Evolutionary conservation across 2,329 filamentous ascomycete genomes (phyloP), one percentile per base, ranked within the genome.

Genomic region (Aaosphaeria pasadenensis): DNA sequence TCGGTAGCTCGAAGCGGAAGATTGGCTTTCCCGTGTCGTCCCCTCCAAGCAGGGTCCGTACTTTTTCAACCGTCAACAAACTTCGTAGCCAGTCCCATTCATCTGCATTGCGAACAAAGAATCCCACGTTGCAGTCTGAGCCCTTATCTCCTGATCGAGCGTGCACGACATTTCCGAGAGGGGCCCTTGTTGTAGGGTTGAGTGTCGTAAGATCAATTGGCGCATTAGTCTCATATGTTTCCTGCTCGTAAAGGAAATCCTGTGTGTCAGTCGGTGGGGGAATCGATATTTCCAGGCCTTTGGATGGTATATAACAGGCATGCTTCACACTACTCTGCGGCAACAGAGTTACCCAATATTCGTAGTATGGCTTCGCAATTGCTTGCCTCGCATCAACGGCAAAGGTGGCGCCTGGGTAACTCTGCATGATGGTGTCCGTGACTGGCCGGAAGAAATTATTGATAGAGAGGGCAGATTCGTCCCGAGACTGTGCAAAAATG

Each of bases 81-180:
- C 28, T 40, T 17, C 45, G 45, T 4, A 58, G 45, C 55, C 55
- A 58, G 5, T 39, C 39, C 13, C 42, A 58, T 28, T 54, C 50
- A 33, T 54, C 54, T 5, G 30, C 47, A 35, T 52, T 11, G 4
- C 54, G 47, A 4, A 56, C 54, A 24, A 52, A 72, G 53, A 71
- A 69, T 0, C 70, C 70, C 42, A 66, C 62, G 45, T 71, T 72
- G 6, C 55, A 63, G 43, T 72, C 64, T 13, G 57, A 7, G 3
- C 53, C 56, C 39, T 60, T 60, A 38, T 60, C 58, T 5, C 59
- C 59, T 6, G 73, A 71, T 44, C 74, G 52, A 4, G 63, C 72
- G n/a, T 74, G 62, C 6, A 60, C 63, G 32, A 74, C 54, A 39
- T 71, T 64, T n/a, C 71, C 72, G 0, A 74, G 55, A 11, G 41